Base-by-base conservation (phyloP, 352 stramenopile species). In the Pythium rhizo-oryzae region DNA sequence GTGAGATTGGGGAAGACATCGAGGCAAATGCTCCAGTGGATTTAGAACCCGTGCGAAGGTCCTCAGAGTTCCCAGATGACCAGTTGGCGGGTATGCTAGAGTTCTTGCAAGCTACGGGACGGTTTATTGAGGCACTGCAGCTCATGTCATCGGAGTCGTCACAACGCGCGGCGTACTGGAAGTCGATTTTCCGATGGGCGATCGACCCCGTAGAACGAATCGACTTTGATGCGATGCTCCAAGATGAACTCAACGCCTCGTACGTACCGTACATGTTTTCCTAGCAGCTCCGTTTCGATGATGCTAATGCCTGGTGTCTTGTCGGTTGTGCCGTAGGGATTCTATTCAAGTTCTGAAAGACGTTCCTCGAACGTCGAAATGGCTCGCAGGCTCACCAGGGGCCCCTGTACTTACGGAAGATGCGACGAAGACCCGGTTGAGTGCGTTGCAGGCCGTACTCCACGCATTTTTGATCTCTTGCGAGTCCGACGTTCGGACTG, bases 301-400 rank as follows among this genome's bases (percentile, higher is more conserved):
- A 28, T 39, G 8, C 21, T 28, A 19, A 53, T 62, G 4, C 28
- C 53, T 41, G 60, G 46, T 3, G 65, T 51, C 21, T 41, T 41
- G 15, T 66, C 23, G 64, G 16, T 59, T 35, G 24, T 5, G 12
- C 13, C 51, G 4, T 23, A 92, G 84, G 33, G 87, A 95, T 49
- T 73, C 74, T 1, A 75, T 84, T 1, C 87, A 95, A 66, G 76
- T 95, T 0, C 75, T 91, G 25, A 95, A 95, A 61, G 87, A 95
- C 47, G 85, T 95, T 23, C 87, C 87, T 28, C 85, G 87, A 9
- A 93, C 85, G 12, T 77, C 72, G n/a, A 85, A 89, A 50, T 95
- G 87, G 87, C 67, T 95, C 18, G 75, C 80, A 33, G 82, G 74
- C 1, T 91, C 78, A 0, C 75, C 75, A 30, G 85, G 84, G 6